A percentile compares a stretch with the other conserved stretches of the same genome.
Evolutionary conservation across 2,329 filamentous ascomycete species (phyloP).

Genomic region (Hypoxylon sp.): DNA sequence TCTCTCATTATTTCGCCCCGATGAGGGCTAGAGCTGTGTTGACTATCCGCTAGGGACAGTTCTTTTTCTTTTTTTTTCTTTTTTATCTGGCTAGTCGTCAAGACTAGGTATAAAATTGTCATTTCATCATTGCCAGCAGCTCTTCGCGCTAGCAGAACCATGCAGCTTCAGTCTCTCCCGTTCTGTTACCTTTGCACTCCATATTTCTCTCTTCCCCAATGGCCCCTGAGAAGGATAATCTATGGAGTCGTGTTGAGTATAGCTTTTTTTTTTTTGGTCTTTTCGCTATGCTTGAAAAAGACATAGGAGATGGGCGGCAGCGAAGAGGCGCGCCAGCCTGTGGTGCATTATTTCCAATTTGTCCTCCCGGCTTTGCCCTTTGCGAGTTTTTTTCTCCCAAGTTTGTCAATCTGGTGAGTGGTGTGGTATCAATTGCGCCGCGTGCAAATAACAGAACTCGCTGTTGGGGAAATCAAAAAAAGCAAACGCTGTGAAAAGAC

Average conservation of each 20-base stretch:
- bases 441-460: conserved; percentile 37
- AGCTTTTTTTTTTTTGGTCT: conserved; percentile 22
- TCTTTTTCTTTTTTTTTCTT: conserved; percentile 42
- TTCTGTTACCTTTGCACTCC: conserved; percentile 30
- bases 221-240: conserved; percentile 17
- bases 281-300: conserved; percentile 37
- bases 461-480: conserved; percentile 40
- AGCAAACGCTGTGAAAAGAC: conserved; percentile 48
- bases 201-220: conserved; percentile 23
- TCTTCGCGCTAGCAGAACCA: conserved; percentile 40
- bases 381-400: conserved; percentile 37
- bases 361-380: conserved; percentile 46
- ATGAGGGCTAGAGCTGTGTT: conserved; percentile 53
- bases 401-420: conserved; percentile 46
- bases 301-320: conserved; percentile 54
- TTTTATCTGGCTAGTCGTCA: conserved; percentile 45
- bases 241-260: conserved; percentile 15
- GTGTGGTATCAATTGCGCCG: conserved; percentile 35
- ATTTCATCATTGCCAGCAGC: conserved; percentile 33
- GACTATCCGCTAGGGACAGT: conserved; percentile 49
- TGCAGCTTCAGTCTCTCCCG: conserved; percentile 36
- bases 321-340: conserved; percentile 55
- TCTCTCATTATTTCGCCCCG: conserved; percentile 58
- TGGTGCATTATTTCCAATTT: conserved; percentile 50
- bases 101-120: conserved; percentile 39